Evolutionary conservation across 2,329 filamentous ascomycete genomes (phyloP), one percentile per base, ranked within the genome.

Genomic region (Graphiopsis chlorocephala): DNA sequence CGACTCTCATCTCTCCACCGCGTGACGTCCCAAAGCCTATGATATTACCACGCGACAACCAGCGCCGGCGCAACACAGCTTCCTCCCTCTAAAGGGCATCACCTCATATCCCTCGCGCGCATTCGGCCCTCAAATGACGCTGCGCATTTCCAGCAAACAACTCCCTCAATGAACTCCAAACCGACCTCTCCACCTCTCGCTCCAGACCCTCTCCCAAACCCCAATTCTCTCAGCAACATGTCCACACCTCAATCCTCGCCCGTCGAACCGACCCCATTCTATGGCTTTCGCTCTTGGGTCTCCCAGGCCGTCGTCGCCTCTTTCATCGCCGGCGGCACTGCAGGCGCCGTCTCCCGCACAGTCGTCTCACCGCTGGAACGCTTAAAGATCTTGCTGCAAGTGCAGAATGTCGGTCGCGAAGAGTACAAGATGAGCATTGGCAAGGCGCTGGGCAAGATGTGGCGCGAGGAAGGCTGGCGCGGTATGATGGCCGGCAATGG

Each of bases 401-500:
- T 99, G 29, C 95, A 99, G 81, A 96, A 91, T 74, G 90, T 85
- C 58, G 94, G 93, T 20, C 88, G 93, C 73, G 90, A 92, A 72
- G 94, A 97, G 74, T 99, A 99, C 80, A 94, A 95, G 77, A 83
- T 97, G 77, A 95, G 93, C 17, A 92, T 98, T 65, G 87, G 88
- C 71, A 92, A 96, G 79, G 95, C 92, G 4, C 82, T 99, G 68
- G 85, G 82, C 48, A 99, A 99, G 79, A 99, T 99, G 90, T 97
- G 94, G 89, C 88, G 84, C 72, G 95, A 99, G 76, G 95, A 99
- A 79, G 95, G 95, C 63, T 98, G 93, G 92, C 88, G 88, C 77
- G 95, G 95, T 0, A 96, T 98, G 79, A 96, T 99, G 93, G 88
- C 93, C 70, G 95, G 95, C 61, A 99, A 99, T 77, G 95, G 95